These are phyloP conservation scores for Sclerotinia minor DNA, from an alignment of 2,329 filamentous ascomycete species.

Conservation along the genomic window DNA sequence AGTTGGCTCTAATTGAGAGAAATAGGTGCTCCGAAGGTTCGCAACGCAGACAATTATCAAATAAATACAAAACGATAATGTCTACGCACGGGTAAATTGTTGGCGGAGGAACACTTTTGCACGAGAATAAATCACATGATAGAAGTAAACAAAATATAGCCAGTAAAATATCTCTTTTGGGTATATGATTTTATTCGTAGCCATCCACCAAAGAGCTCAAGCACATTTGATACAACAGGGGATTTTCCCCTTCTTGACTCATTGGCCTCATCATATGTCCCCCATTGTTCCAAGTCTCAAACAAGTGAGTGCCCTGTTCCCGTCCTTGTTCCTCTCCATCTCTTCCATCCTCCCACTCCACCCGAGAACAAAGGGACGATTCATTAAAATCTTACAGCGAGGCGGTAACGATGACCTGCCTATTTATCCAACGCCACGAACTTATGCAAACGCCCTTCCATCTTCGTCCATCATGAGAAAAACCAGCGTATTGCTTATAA, in stretches of 20 bases:
- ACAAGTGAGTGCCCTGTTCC: background rate
- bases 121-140: background rate
- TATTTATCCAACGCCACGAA: conserved; percentile 27
- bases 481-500: conserved; percentile 24
- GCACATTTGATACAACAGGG: conserved; percentile 18
- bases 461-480: conserved; percentile 26
- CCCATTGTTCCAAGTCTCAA: conserved; percentile 13
- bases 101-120: background rate
- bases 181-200: conserved; percentile 24
- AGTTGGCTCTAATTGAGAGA: background rate
- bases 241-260: background rate
- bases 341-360: background rate
- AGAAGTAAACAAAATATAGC: conserved; percentile 7
- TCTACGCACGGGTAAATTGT: background rate
- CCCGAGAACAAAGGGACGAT: conserved; percentile 19
- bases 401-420: conserved; percentile 25
- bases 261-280: conserved; percentile 10
- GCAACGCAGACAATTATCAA: background rate
- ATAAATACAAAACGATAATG: background rate
- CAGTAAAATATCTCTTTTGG: conserved; percentile 17
- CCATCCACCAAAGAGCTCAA: background rate
- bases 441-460: conserved; percentile 25
- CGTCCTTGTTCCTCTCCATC: conserved; percentile 5
- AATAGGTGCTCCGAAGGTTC: background rate
- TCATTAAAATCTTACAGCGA: conserved; percentile 27